These are phyloP conservation scores for Hypoxylon crocopeplum DNA, from an alignment of 495 filamentous ascomycete genomes.

Conservation along the genomic window DNA sequence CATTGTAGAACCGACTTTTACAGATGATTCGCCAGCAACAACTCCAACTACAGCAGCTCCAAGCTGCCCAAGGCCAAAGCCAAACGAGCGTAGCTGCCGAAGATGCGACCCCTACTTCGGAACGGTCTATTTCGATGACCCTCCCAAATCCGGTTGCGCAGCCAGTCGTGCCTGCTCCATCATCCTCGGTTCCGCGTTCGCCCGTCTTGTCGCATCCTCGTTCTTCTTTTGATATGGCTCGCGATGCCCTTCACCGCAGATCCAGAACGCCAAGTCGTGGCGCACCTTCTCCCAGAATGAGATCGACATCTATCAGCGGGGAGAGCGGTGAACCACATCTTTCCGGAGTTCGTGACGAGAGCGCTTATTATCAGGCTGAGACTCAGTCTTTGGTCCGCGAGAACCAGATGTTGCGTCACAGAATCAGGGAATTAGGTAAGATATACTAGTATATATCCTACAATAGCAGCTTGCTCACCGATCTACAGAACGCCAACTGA, in stretches of 20 bases:
- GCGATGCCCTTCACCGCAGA: conserved; percentile 57
- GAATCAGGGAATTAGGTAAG: conserved; percentile 83
- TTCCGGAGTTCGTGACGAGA: conserved; percentile 72
- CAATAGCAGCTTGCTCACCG: not conserved
- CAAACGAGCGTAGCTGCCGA: conserved; percentile 64
- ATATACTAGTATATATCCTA: not conserved
- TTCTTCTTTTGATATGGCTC: conserved; percentile 64
- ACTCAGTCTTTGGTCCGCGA: conserved; percentile 84
- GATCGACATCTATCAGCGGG: conserved; percentile 60
- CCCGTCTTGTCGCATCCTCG: conserved; percentile 62
- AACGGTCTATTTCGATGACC: conserved; percentile 62
- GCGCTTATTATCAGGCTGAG: conserved; percentile 90
- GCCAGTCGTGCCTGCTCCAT: conserved; percentile 27
- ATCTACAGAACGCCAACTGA: conserved; percentile 47
- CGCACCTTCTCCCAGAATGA: conserved; percentile 59
- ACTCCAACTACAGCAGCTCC: conserved; percentile 74
- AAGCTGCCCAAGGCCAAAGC: conserved; percentile 55
- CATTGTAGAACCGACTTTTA: conserved; percentile 82
- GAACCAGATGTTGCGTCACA: conserved; percentile 89
- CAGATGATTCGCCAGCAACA: conserved; percentile 90
- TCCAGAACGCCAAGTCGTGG: conserved; percentile 64
- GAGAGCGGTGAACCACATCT: conserved; percentile 54
- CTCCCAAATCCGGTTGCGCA: conserved; percentile 36
- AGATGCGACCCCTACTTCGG: conserved; percentile 70
- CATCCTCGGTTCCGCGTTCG: conserved; percentile 54